Conservation (phyloP, 495 filamentous ascomycete species). For the Podospora pseudoanserina region DNA sequence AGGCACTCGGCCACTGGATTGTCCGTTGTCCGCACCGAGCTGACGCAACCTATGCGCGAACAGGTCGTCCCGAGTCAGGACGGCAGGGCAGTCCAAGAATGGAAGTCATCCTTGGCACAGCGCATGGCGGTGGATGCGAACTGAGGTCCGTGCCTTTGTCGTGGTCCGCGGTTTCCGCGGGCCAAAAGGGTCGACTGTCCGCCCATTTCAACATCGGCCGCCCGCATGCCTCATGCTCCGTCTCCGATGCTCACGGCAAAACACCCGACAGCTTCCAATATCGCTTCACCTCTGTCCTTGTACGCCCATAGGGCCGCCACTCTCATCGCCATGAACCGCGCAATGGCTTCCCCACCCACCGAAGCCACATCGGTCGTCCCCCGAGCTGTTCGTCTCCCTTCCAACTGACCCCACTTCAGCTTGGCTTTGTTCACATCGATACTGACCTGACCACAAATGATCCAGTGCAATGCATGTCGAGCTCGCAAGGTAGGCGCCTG, state of each 20-base stretch:
- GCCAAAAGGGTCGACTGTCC: background rate
- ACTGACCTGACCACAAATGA: background rate
- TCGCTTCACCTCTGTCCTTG: background rate
- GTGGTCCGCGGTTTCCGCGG: background rate
- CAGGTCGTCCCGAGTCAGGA: background rate
- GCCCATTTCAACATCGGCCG: background rate
- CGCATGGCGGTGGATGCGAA: too few species aligned
- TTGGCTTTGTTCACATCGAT: background rate
- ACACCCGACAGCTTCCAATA: background rate
- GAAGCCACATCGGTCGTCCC: conserved; percentile 10
- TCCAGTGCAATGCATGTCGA: conserved; percentile 25
- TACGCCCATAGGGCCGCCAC: background rate
- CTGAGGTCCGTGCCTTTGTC: background rate
- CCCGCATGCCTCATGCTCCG: background rate
- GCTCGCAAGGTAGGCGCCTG: conserved; percentile 17
- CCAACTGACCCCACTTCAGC: background rate
- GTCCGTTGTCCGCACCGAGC: background rate
- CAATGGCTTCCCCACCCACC: background rate
- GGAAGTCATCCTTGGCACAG: background rate
- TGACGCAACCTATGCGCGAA: background rate
- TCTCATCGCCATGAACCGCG: background rate
- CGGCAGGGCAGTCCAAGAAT: too few species aligned
- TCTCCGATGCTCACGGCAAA: background rate
- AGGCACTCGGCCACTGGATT: background rate
- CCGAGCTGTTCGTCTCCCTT: conserved; percentile 14